Evolutionary conservation across 169 alveolate genomes (phyloP), one percentile per base, ranked within the genome.

Genomic region (Theileria equi): DNA sequence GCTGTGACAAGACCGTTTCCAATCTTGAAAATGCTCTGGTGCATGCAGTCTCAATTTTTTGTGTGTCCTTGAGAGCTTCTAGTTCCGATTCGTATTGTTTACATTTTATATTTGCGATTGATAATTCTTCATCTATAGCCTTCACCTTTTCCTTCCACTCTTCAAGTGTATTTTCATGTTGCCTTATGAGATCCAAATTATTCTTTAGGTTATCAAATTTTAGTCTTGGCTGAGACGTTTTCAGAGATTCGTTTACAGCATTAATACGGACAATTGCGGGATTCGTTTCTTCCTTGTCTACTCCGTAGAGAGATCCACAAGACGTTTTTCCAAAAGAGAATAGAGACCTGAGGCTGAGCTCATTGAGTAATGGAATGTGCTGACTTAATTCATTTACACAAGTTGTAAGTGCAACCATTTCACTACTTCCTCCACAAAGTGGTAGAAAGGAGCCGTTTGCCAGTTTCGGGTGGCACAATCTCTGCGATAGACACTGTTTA

Each of bases 401-500:
- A 1, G 80, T 0, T 4, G 66, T 35, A 26, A 77, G 44, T 7
- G 65, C 59, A 10, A 77, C 54, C 74, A 77, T 65, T 35, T 65
- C 53, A 8, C 52, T 34, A 1, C 77, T 55, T 17, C 86, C 86
- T 7, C 86, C 86, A 0, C 60, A 28, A 36, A 77, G 47, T 1
- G 86, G 86, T 5, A 67, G 61, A 29, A 77, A 77, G 36, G 10
- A 29, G 45, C 69, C 69, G 16, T 38, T 40, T 16, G 16, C 36
- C 32, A 77, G n/a, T 17, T 77, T 77, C 31, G 86, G 86, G 54
- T 48, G 52, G 41, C 86, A 77, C 41, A 77, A 28, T 19, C 86
- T 52, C 23, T 77, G 69, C 43, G 86, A 77, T 6, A 77, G 31
- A 26, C 25, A 47, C 19, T 64, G 59, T 10, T 58, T 55, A 31